Conservation (phyloP, 2,329 filamentous ascomycete genomes). For the Orbilia ellipsospora region DNA sequence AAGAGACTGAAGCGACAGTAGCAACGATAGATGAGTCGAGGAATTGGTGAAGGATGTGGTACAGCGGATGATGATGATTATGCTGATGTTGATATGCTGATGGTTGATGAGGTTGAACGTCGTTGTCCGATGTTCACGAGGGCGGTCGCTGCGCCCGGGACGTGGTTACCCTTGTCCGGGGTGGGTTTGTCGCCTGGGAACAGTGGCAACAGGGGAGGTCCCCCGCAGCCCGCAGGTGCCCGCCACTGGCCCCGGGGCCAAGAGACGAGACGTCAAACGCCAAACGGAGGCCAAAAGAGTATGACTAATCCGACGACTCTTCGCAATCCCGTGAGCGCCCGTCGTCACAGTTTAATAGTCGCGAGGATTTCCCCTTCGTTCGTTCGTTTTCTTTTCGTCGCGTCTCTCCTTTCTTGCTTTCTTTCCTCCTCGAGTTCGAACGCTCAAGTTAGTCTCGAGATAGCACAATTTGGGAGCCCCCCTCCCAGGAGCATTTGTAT, state of each 20-base stretch:
- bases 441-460: too few species aligned
- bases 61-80: constrained; percentile 1
- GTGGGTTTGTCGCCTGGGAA: too few species aligned
- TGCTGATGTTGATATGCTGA: background rate
- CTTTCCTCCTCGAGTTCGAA: background rate
- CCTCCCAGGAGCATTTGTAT: too few species aligned
- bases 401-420: constrained; percentile 4
- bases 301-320: constrained; percentile 32
- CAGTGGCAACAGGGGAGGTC: too few species aligned
- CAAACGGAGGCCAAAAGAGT: background rate
- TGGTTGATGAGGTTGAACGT: constrained; percentile 1
- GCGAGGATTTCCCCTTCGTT: constrained; percentile 15
- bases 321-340: constrained; percentile 46
- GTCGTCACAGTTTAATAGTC: constrained; percentile 33
- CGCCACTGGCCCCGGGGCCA: too few species aligned
- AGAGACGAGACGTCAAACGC: background rate
- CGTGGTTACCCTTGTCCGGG: too few species aligned
- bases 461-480: too few species aligned
- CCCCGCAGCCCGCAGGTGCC: too few species aligned
- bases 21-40: constrained; percentile 4
- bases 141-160: background rate
- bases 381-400: constrained; percentile 13
- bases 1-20: constrained; percentile 18
- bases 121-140: constrained; percentile 21
- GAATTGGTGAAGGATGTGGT: constrained; percentile 12